These are phyloP conservation scores for Fusarium dlaminii DNA, from an alignment of 2,329 filamentous ascomycete species.

Conservation along the genomic window DNA sequence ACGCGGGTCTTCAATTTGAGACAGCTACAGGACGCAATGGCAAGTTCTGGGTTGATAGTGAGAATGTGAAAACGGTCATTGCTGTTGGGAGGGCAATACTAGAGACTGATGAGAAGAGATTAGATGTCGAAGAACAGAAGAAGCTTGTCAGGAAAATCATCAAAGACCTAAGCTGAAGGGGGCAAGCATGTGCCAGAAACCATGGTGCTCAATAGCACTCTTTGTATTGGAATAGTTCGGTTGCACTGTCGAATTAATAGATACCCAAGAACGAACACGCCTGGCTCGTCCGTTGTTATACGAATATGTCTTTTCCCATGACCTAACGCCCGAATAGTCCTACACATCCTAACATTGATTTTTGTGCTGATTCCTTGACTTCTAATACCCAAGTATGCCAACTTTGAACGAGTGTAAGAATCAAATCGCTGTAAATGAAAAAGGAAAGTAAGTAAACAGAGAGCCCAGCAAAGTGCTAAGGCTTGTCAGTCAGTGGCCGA, in stretches of 20 bases:
- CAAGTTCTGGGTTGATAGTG: conserved; percentile 89
- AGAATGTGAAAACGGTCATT: conserved; percentile 75
- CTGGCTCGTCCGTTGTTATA: conserved; percentile 26
- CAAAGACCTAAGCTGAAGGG: conserved; percentile 62
- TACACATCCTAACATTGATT: conserved; percentile 23
- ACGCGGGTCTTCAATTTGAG: conserved; percentile 85
- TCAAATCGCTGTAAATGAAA: conserved; percentile 24
- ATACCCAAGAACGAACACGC: conserved; percentile 40
- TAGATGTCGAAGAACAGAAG: conserved; percentile 73
- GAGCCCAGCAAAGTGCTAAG: background rate
- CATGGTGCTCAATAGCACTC: conserved; percentile 25
- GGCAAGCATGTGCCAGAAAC: background rate
- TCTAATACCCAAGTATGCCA: conserved; percentile 32
- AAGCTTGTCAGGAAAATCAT: conserved; percentile 74
- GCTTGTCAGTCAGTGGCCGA: background rate
- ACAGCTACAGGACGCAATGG: conserved; percentile 94
- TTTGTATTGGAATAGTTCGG: conserved; percentile 33
- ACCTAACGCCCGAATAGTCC: conserved; percentile 35
- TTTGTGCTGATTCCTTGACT: conserved; percentile 15
- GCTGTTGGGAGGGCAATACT: conserved; percentile 81
- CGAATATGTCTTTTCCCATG: conserved; percentile 29
- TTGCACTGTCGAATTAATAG: conserved; percentile 37
- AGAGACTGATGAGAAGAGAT: conserved; percentile 75
- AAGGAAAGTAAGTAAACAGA: conserved; percentile 2
- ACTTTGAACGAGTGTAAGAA: conserved; percentile 35